Conservation (phyloP, 83 land plant genomes). For the Picea abies region DNA sequence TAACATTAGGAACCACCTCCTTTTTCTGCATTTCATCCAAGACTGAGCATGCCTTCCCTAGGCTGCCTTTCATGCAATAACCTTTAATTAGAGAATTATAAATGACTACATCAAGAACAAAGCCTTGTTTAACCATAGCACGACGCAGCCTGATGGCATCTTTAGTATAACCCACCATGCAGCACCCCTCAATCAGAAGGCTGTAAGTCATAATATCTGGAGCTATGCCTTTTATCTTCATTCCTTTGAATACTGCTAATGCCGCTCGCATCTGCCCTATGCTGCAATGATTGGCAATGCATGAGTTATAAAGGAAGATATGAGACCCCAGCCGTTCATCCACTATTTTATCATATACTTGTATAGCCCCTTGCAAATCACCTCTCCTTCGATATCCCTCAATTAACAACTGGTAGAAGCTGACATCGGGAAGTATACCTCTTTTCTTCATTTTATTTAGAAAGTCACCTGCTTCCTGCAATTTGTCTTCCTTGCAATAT, state of each 20-base stretch:
- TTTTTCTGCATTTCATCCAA: slow-evolving; percentile 51
- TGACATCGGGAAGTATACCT: not conserved
- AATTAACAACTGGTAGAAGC: slow-evolving; percentile 9
- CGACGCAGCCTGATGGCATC: slow-evolving; percentile 49
- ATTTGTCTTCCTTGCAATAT: not conserved
- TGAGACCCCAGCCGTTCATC: not conserved
- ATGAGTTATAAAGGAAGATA: not conserved
- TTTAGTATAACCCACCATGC: slow-evolving; percentile 28
- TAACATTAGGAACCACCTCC: slow-evolving; percentile 30
- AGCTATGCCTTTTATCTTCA: slow-evolving; percentile 34
- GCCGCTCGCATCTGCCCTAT: slow-evolving; percentile 14
- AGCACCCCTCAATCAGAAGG: slow-evolving; percentile 57
- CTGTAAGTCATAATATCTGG: slow-evolving; percentile 55
- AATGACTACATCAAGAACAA: slow-evolving; percentile 56
- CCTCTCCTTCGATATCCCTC: slow-evolving; percentile 16
- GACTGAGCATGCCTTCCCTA: slow-evolving; percentile 38
- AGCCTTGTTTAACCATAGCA: slow-evolving; percentile 30
- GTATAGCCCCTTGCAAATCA: slow-evolving; percentile 8
- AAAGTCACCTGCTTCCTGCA: slow-evolving; percentile 10
- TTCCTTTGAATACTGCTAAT: slow-evolving; percentile 8
- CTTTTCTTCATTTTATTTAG: slow-evolving; percentile 5
- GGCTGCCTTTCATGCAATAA: slow-evolving; percentile 33
- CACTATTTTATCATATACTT: slow-evolving; percentile 5
- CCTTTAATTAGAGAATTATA: slow-evolving; percentile 55
- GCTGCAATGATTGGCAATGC: slow-evolving; percentile 3